phyloP scores from a whole-genome alignment of 306 rosid species.

The Dalbergia cochinchinensis region DNA sequence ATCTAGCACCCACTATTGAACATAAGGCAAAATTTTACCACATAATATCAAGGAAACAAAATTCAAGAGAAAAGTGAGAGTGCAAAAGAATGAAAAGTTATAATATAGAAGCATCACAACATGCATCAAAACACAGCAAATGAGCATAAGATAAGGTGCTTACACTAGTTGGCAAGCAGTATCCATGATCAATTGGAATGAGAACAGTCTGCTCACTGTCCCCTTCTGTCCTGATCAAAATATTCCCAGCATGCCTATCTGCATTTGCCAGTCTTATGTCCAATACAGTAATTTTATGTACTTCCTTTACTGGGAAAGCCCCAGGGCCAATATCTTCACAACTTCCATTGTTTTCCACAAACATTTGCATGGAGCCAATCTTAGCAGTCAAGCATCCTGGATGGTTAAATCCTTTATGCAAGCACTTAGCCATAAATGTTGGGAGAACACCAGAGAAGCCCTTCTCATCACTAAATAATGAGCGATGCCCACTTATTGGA shows the following conservation, averaged over 20 bases:
- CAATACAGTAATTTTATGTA: slow-evolving; percentile 83
- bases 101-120: slow-evolving; percentile 5
- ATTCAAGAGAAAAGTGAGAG: background rate
- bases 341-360: slow-evolving; percentile 77
- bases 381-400: slow-evolving; percentile 64
- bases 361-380: slow-evolving; percentile 92
- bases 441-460: slow-evolving; percentile 97
- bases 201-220: slow-evolving; percentile 60
- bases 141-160: slow-evolving; percentile 43
- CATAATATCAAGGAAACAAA: slow-evolving; percentile 5
- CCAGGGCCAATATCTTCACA: slow-evolving; percentile 92
- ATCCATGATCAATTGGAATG: slow-evolving; percentile 94
- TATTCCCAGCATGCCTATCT: slow-evolving; percentile 91
- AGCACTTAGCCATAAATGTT: slow-evolving; percentile 71
- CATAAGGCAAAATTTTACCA: slow-evolving; percentile 4
- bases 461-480: slow-evolving; percentile 54
- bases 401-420: slow-evolving; percentile 69
- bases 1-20: background rate
- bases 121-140: slow-evolving; percentile 37
- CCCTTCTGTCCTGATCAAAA: slow-evolving; percentile 63
- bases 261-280: slow-evolving; percentile 92
- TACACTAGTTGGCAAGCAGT: slow-evolving; percentile 92
- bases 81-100: background rate
- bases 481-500: slow-evolving; percentile 65
- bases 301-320: slow-evolving; percentile 78